A percentile compares a stretch with the other conserved stretches of the same genome.
These are phyloP conservation scores for Tilletia indica DNA, from an alignment of 1,284 basidiomycete species.

Conservation along the genomic window DNA sequence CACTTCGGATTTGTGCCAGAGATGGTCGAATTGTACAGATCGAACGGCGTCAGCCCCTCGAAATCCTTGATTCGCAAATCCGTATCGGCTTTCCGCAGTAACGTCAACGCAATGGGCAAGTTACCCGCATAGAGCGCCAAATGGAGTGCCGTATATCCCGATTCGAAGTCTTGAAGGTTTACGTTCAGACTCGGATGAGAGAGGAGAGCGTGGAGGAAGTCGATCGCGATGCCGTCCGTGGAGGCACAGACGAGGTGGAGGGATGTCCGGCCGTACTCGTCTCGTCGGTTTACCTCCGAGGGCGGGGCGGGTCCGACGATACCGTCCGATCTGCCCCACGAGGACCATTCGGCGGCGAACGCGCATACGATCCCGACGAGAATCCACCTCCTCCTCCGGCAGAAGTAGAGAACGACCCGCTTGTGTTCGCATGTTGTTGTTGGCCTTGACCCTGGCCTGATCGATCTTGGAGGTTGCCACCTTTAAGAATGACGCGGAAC, in stretches of 20 bases:
- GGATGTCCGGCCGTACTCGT: constrained; percentile 72
- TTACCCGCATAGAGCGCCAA: constrained; percentile 86
- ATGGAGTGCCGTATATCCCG: constrained; percentile 86
- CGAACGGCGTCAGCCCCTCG: constrained; percentile 89
- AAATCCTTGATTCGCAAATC: constrained; percentile 76
- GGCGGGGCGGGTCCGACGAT: constrained; percentile 39
- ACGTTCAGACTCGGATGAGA: constrained; percentile 74
- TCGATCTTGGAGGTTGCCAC: constrained; percentile 11
- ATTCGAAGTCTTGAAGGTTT: constrained; percentile 69
- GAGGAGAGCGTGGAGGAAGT: constrained; percentile 79
- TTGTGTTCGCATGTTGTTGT: not conserved
- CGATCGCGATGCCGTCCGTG: constrained; percentile 65
- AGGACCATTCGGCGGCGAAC: constrained; percentile 21
- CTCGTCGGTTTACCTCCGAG: constrained; percentile 70
- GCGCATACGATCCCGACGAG: constrained; percentile 14
- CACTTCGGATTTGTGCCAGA: constrained; percentile 42
- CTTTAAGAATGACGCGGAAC: constrained; percentile 41
- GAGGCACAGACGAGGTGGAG: constrained; percentile 77
- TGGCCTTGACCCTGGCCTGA: no score
- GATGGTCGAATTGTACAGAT: constrained; percentile 73
- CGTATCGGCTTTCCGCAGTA: constrained; percentile 73
- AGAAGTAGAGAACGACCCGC: constrained; percentile 2
- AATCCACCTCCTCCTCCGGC: not conserved
- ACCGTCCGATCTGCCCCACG: constrained; percentile 18
- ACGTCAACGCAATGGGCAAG: constrained; percentile 71